Base-by-base conservation (phyloP, 2,329 filamentous ascomycete genomes). In the Dissoconium aciculare region DNA sequence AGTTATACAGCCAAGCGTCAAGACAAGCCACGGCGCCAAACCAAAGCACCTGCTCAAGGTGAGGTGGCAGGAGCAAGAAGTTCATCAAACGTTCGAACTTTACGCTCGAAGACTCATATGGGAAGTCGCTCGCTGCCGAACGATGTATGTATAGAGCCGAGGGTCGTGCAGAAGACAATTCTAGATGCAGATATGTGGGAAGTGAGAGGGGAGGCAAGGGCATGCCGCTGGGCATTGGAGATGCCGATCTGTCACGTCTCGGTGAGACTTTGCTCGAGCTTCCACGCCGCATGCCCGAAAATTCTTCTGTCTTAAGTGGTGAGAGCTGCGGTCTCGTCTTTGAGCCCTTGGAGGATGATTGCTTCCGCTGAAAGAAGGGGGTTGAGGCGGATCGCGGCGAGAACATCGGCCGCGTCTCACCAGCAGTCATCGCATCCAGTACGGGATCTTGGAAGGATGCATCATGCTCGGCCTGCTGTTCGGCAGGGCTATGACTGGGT, bases 1-100 rank as follows among this genome's bases (percentile, higher is more conserved):
- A 91, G 1, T 83, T 91, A 57, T 94, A 89, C 1, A 98, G 69
- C 84, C 87, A 98, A 2, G 87, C 80, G 53, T 98, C 89, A 4
- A 98, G 64, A 56, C 89, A 98, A 5, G 87, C 85, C 17, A 95
- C 58, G 0, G 81, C 76, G 5, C 89, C 89, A 56, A 98, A 95
- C 36, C 75, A 73, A 4, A 98, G 67, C 0, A 85, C 78, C 27
- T 78, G 70, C 57, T 98, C 89, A 4, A 98, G 65, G 37, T 78
- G 80, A 0, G 73, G 69, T 0, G 87, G 84, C 3, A 98, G 60
- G 15, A 84, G 63, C 4, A 98, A 57, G 37, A 94, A 91, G 51
- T 95, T 95, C 41, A 82, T 69, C 9, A 98, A 64, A 23, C 91
- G 74, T 52, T 95, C 83, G 36, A 95, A 79, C 52, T 95, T 95